phyloP scores from a whole-genome alignment of 2,329 filamentous ascomycete species.

The Lachnellula hyalina region DNA sequence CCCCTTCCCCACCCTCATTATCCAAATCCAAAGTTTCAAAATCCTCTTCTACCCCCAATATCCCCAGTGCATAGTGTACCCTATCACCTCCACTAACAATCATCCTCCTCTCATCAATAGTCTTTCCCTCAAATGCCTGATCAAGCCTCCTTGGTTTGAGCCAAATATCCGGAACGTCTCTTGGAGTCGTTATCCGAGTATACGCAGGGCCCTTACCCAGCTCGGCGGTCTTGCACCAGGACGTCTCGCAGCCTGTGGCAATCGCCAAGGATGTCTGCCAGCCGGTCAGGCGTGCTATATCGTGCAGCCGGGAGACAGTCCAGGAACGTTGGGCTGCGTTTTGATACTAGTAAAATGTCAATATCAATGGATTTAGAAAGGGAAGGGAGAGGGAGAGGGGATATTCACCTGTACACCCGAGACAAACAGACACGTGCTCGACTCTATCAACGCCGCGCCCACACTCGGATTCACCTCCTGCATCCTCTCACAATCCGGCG shows the following conservation, averaged over 20 bases:
- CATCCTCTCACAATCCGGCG: slow-evolving; percentile 39
- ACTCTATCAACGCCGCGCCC: slow-evolving; percentile 77
- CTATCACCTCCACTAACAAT: slow-evolving; percentile 58
- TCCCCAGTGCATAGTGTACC: slow-evolving; percentile 70
- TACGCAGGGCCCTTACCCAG: slow-evolving; percentile 75
- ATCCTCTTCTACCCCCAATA: slow-evolving; percentile 74
- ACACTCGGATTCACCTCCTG: slow-evolving; percentile 67
- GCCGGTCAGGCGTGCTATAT: slow-evolving; percentile 75
- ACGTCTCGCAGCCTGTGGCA: slow-evolving; percentile 75
- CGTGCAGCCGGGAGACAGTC: slow-evolving; percentile 67
- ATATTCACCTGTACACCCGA: slow-evolving; percentile 64
- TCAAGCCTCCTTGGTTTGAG: slow-evolving; percentile 47
- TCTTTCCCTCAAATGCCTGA: slow-evolving; percentile 42
- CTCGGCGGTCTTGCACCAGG: slow-evolving; percentile 72
- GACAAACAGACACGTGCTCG: slow-evolving; percentile 78
- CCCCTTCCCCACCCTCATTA: slow-evolving; percentile 25
- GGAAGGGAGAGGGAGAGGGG: not conserved
- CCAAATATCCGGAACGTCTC: slow-evolving; percentile 38
- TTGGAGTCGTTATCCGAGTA: slow-evolving; percentile 40
- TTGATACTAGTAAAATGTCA: slow-evolving; percentile 51
- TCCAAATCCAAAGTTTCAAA: slow-evolving; percentile 57
- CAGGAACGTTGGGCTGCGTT: slow-evolving; percentile 69
- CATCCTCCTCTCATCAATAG: slow-evolving; percentile 46
- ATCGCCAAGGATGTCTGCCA: slow-evolving; percentile 83
- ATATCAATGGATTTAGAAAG: not conserved